phyloP scores from a whole-genome alignment of 352 stramenopile species.

The Blastocystis hominis region DNA sequence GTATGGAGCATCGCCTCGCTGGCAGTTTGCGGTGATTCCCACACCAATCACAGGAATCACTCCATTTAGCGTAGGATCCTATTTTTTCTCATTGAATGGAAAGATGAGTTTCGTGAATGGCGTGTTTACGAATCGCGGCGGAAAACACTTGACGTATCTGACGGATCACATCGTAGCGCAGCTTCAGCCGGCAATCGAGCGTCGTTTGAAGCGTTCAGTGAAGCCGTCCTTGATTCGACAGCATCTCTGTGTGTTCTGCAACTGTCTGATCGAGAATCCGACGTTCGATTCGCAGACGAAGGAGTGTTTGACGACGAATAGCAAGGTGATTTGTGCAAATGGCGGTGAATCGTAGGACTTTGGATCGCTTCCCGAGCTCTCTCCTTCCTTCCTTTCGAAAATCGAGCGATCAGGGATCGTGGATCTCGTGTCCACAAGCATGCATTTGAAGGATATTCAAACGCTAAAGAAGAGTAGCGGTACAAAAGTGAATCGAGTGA shows the following conservation, averaged over 20 bases:
- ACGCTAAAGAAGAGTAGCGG: conserved; percentile 78
- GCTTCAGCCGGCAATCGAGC: conserved; percentile 71
- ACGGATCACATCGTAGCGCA: conserved; percentile 63
- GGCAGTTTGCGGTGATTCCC: conserved; percentile 82
- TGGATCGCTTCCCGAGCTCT: conserved; percentile 73
- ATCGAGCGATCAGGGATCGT: conserved; percentile 69
- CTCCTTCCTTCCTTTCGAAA: conserved; percentile 60
- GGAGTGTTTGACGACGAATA: conserved; percentile 86
- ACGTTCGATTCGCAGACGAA: conserved; percentile 99
- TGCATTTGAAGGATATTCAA: conserved; percentile 78
- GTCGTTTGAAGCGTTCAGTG: conserved; percentile 85
- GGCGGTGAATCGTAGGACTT: conserved; percentile 63
- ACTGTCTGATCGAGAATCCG: conserved; percentile 94
- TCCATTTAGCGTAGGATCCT: background rate
- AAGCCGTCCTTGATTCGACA: conserved; percentile 88
- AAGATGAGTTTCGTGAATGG: conserved; percentile 98
- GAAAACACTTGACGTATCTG: conserved; percentile 76
- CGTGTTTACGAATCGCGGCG: conserved; percentile 89
- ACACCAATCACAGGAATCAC: conserved; percentile 72
- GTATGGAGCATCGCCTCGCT: conserved; percentile 83
- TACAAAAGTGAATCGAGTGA: conserved; percentile 77
- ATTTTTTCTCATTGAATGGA: conserved; percentile 64
- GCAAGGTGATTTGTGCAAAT: conserved; percentile 64
- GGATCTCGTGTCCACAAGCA: conserved; percentile 77
- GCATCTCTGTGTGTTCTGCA: conserved; percentile 93